Evolutionary conservation across 2,329 filamentous ascomycete genomes (phyloP).

Genomic region (Malbranchea cinnamomea): DNA sequence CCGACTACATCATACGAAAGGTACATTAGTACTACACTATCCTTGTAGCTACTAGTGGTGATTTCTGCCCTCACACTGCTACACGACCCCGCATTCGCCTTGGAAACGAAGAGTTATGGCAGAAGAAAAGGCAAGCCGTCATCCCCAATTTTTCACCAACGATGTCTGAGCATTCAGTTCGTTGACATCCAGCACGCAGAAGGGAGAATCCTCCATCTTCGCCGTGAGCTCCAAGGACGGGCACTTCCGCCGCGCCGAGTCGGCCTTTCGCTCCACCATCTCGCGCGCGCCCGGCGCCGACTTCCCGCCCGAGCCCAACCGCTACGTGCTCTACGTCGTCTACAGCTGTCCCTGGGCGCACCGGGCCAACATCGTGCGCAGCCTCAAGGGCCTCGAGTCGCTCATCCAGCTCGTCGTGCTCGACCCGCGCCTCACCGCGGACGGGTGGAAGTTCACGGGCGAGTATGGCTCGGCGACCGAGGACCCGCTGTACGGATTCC

Average conservation of each 20-base stretch:
- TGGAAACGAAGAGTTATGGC: no score
- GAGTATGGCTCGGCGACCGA: constrained; percentile 41
- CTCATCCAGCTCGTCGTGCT: constrained; percentile 34
- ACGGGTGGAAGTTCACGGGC: constrained; percentile 65
- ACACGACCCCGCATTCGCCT: no score
- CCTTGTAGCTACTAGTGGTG: no score
- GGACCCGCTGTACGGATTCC: constrained; percentile 57
- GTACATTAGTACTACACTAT: no score
- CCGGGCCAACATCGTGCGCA: constrained; percentile 32
- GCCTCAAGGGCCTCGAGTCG: constrained; percentile 36
- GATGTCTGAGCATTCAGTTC: neutral
- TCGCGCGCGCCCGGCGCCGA: constrained; percentile 35
- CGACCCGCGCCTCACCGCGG: constrained; percentile 22
- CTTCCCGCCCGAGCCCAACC: constrained; percentile 44
- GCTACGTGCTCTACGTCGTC: constrained; percentile 48
- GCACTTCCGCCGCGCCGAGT: constrained; percentile 38
- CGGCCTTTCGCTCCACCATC: constrained; percentile 41
- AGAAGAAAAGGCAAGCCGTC: no score
- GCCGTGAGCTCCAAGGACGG: constrained; percentile 25
- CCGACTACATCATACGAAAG: no score
- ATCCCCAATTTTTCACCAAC: no score
- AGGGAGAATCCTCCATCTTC: constrained; percentile 1
- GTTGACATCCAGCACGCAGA: neutral
- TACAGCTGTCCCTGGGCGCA: constrained; percentile 50
- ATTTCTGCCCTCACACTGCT: no score